A percentile compares a stretch with the other conserved stretches of the same genome.
These are phyloP conservation scores for Hyaloscypha hepaticicola DNA, from an alignment of 495 filamentous ascomycete genomes.

Conservation along the genomic window DNA sequence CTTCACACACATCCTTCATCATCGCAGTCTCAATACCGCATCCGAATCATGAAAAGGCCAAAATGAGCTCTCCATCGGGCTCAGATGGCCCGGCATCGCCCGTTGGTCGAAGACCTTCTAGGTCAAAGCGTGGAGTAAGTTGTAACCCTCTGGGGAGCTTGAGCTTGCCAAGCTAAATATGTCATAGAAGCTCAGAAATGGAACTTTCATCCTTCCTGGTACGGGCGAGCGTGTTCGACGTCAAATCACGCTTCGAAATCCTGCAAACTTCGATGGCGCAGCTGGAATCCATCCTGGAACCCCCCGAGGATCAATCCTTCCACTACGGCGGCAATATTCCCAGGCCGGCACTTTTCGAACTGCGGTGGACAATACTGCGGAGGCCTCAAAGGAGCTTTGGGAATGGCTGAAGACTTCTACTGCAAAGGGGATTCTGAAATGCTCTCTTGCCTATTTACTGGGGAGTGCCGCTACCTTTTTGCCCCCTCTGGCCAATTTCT, in stretches of 20 bases:
- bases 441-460: constrained; percentile 86
- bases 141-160: neutral
- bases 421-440: constrained; percentile 83
- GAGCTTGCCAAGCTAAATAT: constrained; percentile 4
- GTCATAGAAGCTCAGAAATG: constrained; percentile 52
- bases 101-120: constrained; percentile 15
- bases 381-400: constrained; percentile 34
- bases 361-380: constrained; percentile 32
- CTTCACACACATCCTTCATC: neutral
- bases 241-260: constrained; percentile 52
- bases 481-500: constrained; percentile 62
- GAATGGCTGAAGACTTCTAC: constrained; percentile 48
- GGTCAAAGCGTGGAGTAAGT: constrained; percentile 30
- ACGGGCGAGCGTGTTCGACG: constrained; percentile 61
- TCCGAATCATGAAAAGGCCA: constrained; percentile 22
- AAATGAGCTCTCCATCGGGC: constrained; percentile 31
- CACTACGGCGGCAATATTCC: constrained; percentile 26
- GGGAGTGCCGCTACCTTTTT: constrained; percentile 88
- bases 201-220: constrained; percentile 57
- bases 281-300: constrained; percentile 16
- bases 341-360: constrained; percentile 32
- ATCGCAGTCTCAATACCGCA: neutral
- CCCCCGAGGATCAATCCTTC: constrained; percentile 12
- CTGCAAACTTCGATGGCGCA: constrained; percentile 33
- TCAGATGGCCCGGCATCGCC: constrained; percentile 27